Conservation (phyloP, 2,329 filamentous ascomycete genomes). For the Epicoccum nigrum region DNA sequence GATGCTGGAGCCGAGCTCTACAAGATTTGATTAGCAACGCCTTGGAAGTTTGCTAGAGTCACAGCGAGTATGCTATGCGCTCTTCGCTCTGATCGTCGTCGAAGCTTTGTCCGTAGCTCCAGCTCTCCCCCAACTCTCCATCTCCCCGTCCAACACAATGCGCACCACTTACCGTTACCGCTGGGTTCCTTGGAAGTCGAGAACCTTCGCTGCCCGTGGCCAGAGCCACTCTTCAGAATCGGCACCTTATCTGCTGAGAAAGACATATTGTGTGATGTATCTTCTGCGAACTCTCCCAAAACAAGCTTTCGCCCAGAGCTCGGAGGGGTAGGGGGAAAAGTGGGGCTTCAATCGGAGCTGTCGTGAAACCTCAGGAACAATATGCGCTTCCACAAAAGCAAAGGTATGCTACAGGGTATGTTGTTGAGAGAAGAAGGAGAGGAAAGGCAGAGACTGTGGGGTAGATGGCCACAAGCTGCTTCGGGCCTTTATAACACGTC, state of each 20-base stretch:
- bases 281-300: neutral
- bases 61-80: too few relatives aligned
- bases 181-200: conserved; percentile 45
- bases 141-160: neutral
- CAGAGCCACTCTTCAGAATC: conserved; percentile 37
- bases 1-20: conserved; percentile 17
- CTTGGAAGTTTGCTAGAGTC: too few relatives aligned
- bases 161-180: conserved; percentile 43
- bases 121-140: neutral
- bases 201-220: conserved; percentile 38
- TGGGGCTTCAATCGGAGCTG: conserved; percentile 4
- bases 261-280: conserved; percentile 31
- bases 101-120: too few relatives aligned
- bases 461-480: neutral
- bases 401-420: too few relatives aligned
- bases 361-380: conserved; percentile 1
- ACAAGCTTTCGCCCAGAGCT: conserved; percentile 18
- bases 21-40: neutral
- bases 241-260: conserved; percentile 45
- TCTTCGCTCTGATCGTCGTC: too few relatives aligned
- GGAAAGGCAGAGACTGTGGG: neutral
- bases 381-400: neutral
- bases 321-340: conserved; percentile 9
- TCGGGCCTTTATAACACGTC: conserved; percentile 16
- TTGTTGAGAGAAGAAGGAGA: neutral